Conservation (phyloP, 2,329 filamentous ascomycete genomes). For the Ophiocordyceps camponoti-floridani region DNA sequence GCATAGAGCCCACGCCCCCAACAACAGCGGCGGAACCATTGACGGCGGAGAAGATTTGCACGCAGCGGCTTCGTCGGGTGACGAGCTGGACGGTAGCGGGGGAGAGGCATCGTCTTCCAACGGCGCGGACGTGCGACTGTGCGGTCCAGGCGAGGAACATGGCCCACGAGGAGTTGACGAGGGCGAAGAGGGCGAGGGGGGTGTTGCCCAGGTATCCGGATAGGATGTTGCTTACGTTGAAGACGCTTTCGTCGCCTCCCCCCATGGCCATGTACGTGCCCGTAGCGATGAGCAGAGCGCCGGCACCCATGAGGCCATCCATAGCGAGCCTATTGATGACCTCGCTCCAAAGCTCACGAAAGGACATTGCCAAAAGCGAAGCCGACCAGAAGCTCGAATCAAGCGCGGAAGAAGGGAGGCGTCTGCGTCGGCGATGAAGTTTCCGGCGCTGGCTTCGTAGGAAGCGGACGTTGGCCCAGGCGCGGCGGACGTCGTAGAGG, state of each 20-base stretch:
- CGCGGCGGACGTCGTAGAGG: slow-evolving; percentile 21
- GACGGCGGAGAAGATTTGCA: slow-evolving; percentile 24
- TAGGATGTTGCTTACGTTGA: slow-evolving; percentile 28
- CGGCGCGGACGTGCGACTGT: slow-evolving; percentile 15
- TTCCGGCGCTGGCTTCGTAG: slow-evolving; percentile 10
- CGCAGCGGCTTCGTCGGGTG: slow-evolving; percentile 16
- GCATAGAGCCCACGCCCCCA: slow-evolving; percentile 28
- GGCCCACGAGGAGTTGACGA: slow-evolving; percentile 30
- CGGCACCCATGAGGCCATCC: slow-evolving; percentile 30
- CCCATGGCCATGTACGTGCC: slow-evolving; percentile 36
- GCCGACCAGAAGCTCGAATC: slow-evolving; percentile 3
- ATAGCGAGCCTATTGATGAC: slow-evolving; percentile 29
- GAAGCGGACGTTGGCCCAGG: slow-evolving; percentile 25
- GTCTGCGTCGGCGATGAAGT: not conserved
- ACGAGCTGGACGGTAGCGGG: slow-evolving; percentile 11
- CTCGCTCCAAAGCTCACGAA: slow-evolving; percentile 31
- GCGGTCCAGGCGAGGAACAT: slow-evolving; percentile 22
- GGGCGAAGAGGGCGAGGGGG: slow-evolving; percentile 27
- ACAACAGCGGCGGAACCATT: slow-evolving; percentile 27
- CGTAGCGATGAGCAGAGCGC: slow-evolving; percentile 27
- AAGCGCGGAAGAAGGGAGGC: not conserved
- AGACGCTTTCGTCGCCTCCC: slow-evolving; percentile 24
- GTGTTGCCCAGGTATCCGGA: slow-evolving; percentile 38
- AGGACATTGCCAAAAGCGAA: slow-evolving; percentile 23
- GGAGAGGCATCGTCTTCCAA: slow-evolving; percentile 3